Evolutionary conservation across 1,139 yeast genomes (phyloP).

Genomic region (Blastobotrys ciferrii): DNA sequence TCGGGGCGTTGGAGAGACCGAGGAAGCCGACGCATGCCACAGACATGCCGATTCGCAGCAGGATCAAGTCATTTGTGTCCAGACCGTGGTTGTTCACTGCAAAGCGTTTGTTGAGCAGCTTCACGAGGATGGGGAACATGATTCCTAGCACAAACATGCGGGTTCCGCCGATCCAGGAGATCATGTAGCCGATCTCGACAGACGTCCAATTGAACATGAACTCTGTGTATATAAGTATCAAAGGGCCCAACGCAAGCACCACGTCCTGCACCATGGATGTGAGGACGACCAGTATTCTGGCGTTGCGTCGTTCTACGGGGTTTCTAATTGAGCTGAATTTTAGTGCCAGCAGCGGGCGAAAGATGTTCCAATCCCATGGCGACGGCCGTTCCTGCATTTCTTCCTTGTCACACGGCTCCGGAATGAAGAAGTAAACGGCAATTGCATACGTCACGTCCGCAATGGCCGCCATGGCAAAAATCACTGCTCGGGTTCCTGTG

Average conservation of each 20-base stretch:
- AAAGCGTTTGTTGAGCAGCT: conserved; percentile 36
- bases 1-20: conserved; percentile 38
- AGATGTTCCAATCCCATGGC: conserved; percentile 21
- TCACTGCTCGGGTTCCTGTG: conserved; percentile 30
- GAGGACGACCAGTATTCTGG: conserved; percentile 47
- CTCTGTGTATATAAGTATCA: conserved; percentile 57
- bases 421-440: conserved; percentile 44
- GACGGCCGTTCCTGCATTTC: not conserved
- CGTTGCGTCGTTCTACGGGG: conserved; percentile 36
- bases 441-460: conserved; percentile 33
- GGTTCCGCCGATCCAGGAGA: conserved; percentile 54
- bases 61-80: conserved; percentile 55
- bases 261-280: conserved; percentile 40
- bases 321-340: conserved; percentile 37
- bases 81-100: conserved; percentile 33
- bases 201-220: conserved; percentile 60
- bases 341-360: conserved; percentile 50
- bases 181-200: conserved; percentile 54
- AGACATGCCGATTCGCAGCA: conserved; percentile 41
- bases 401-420: conserved; percentile 50
- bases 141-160: conserved; percentile 44
- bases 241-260: conserved; percentile 42
- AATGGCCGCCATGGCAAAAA: conserved; percentile 31
- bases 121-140: conserved; percentile 45
- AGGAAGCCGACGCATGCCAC: conserved; percentile 48